A percentile compares a stretch with the other conserved stretches of the same genome.
phyloP scores from a whole-genome alignment of 768 basidiomycete genomes.

The Amanita rubescens region DNA sequence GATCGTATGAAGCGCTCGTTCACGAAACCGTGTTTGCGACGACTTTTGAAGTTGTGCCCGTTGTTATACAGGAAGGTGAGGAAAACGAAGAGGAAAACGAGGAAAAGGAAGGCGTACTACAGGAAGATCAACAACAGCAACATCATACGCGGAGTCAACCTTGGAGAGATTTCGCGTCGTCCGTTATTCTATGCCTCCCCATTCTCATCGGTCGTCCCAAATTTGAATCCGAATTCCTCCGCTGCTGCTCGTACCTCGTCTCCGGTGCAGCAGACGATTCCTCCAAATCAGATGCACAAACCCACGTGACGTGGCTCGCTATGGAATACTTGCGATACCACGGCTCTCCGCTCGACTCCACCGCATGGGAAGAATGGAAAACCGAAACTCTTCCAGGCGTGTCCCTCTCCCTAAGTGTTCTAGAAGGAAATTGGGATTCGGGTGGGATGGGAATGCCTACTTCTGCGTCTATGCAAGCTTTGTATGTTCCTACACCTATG shows the following conservation, averaged over 20 bases:
- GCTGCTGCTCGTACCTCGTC: constrained; percentile 60
- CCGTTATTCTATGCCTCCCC: constrained; percentile 57
- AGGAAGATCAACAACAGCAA: constrained; percentile 10
- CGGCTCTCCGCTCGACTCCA: constrained; percentile 40
- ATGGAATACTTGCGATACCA: constrained; percentile 58
- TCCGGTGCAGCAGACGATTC: constrained; percentile 37
- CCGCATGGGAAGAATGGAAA: constrained; percentile 53
- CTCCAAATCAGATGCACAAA: constrained; percentile 28
- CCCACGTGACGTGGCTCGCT: constrained; percentile 57
- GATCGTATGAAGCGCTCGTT: constrained; percentile 69
- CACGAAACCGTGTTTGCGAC: constrained; percentile 82
- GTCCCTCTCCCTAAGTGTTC: neutral
- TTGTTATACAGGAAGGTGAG: neutral
- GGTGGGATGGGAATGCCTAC: constrained; percentile 27
- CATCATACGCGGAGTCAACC: constrained; percentile 13
- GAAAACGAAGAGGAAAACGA: constrained; percentile 9
- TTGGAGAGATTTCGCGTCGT: constrained; percentile 61
- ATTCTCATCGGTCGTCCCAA: constrained; percentile 40
- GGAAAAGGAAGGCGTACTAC: constrained; percentile 13
- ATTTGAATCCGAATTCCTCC: constrained; percentile 65
- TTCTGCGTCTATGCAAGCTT: constrained; percentile 45
- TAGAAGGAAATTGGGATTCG: constrained; percentile 12
- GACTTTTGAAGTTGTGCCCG: constrained; percentile 32
- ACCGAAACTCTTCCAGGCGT: constrained; percentile 42
- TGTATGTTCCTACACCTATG: constrained; percentile 44